Evolutionary conservation across 1,284 basidiomycete species (phyloP), one percentile per base, ranked within the genome.

Genomic region (Singerocomus inundabilis): DNA sequence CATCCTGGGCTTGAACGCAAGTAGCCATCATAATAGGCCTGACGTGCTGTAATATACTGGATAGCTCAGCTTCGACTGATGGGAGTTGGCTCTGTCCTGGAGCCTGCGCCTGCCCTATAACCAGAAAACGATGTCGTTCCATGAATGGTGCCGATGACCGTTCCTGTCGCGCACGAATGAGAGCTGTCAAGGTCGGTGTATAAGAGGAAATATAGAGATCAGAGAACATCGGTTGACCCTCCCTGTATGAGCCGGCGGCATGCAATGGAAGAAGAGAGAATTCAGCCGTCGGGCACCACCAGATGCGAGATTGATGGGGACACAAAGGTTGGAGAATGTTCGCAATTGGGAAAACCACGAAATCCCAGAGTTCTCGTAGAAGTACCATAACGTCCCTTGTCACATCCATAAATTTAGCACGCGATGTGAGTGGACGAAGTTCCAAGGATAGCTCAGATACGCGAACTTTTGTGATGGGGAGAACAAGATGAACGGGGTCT

Each of bases 161-260:
- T 26, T 5, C 18, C 18, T n/a, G 32, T 8, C 13, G 15, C n/a
- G 62, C 53, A 1, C 51, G 45, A 32, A 68, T 55, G 12, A 71
- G 57, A 2, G 68, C 52, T 0, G 57, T 49, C 8, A 73, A 42
- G 1, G 63, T 67, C 0, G 66, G 62, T 0, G 63, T 68, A 42
- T 72, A 72, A 0, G 69, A 74, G 0, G 64, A 68, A 7, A 70
- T 48, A 40, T 60, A n/a, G n/a, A n/a, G n/a, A n/a, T n/a, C n/a
- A n/a, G n/a, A n/a, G n/a, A n/a, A n/a, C n/a, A n/a, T n/a, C n/a
- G n/a, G n/a, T n/a, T n/a, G n/a, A n/a, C n/a, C n/a, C n/a, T n/a
- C n/a, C n/a, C n/a, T n/a, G n/a, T n/a, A n/a, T n/a, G n/a, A n/a
- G n/a, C n/a, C n/a, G n/a, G n/a, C n/a, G n/a, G n/a, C n/a, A n/a